These are phyloP conservation scores for Boletus subcaerulescens DNA, from an alignment of 768 basidiomycete genomes.

Conservation along the genomic window DNA sequence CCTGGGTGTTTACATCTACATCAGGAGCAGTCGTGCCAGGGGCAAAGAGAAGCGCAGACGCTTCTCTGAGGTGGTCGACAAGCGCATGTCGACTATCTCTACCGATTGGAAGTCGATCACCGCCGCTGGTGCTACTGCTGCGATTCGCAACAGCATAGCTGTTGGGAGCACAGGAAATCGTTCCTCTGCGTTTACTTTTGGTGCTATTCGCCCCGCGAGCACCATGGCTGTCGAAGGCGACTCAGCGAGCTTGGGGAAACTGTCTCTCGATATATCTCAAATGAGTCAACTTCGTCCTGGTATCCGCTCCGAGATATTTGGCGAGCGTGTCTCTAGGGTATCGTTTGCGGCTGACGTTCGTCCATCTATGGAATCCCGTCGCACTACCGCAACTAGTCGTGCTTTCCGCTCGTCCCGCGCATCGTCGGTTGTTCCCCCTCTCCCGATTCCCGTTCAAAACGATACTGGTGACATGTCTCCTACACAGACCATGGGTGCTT, in stretches of 20 bases:
- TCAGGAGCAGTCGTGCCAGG: constrained; percentile 51
- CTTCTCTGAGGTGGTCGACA: constrained; percentile 69
- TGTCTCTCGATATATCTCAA: constrained; percentile 36
- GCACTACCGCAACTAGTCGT: constrained; percentile 40
- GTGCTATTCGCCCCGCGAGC: constrained; percentile 49
- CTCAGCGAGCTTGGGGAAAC: constrained; percentile 33
- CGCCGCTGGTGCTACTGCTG: constrained; percentile 65
- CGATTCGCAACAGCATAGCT: constrained; percentile 68
- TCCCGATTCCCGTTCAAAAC: constrained; percentile 31
- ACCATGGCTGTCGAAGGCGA: constrained; percentile 44
- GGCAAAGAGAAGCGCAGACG: constrained; percentile 50
- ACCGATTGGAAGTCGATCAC: constrained; percentile 76
- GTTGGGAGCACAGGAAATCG: constrained; percentile 36
- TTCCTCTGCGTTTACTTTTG: constrained; percentile 54
- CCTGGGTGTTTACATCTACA: constrained; percentile 42
- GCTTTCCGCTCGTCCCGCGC: constrained; percentile 43
- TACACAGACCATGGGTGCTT: constrained; percentile 41
- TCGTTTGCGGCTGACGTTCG: constrained; percentile 67
- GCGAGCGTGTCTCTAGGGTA: constrained; percentile 56
- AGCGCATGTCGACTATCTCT: constrained; percentile 80
- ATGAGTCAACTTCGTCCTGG: constrained; percentile 53
- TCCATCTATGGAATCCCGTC: constrained; percentile 44
- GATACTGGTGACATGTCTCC: constrained; percentile 39
- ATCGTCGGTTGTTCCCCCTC: constrained; percentile 39
- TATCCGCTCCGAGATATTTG: constrained; percentile 47